phyloP scores from a whole-genome alignment of 768 basidiomycete genomes.

The Tulasnella sp. region DNA sequence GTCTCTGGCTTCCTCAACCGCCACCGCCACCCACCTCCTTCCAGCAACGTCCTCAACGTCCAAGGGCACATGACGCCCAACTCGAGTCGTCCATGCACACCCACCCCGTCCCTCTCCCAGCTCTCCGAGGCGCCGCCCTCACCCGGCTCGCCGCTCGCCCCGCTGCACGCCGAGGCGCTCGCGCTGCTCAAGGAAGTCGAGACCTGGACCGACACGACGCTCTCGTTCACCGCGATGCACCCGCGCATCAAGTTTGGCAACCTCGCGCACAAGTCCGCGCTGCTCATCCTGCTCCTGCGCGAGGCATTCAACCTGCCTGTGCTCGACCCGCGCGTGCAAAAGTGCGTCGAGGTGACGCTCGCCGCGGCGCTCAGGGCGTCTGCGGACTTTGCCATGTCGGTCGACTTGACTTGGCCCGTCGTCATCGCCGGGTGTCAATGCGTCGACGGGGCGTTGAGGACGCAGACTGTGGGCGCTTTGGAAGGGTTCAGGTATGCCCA shows the following conservation, averaged over 20 bases:
- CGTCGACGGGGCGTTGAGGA: constrained; percentile 22
- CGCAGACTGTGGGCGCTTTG: constrained; percentile 21
- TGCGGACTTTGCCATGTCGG: constrained; percentile 22
- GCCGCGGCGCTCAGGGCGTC: constrained; percentile 26
- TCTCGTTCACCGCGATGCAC: constrained; percentile 19
- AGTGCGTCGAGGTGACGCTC: constrained; percentile 24
- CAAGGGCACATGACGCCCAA: constrained; percentile 8
- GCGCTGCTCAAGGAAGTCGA: constrained; percentile 24
- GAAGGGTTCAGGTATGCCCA: constrained; percentile 25
- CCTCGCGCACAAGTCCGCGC: constrained; percentile 28
- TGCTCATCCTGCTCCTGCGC: constrained; percentile 27
- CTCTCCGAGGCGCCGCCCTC: constrained; percentile 15
- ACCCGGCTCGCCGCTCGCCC: not conserved
- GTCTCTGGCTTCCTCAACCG: constrained; percentile 12
- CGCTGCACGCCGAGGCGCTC: constrained; percentile 18
- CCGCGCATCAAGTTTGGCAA: constrained; percentile 27
- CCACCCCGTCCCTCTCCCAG: constrained; percentile 18
- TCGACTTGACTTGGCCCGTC: constrained; percentile 28
- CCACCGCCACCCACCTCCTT: not conserved
- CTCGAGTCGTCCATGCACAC: constrained; percentile 16
- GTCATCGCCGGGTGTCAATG: constrained; percentile 24
- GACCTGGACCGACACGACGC: constrained; percentile 18
- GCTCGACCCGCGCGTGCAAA: constrained; percentile 25
- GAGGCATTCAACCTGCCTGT: constrained; percentile 26
- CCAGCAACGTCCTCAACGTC: not conserved